Evolutionary conservation across 139 green algal species (phyloP), one percentile per base, ranked within the genome.

Genomic region (Ostreobium quekettii): DNA sequence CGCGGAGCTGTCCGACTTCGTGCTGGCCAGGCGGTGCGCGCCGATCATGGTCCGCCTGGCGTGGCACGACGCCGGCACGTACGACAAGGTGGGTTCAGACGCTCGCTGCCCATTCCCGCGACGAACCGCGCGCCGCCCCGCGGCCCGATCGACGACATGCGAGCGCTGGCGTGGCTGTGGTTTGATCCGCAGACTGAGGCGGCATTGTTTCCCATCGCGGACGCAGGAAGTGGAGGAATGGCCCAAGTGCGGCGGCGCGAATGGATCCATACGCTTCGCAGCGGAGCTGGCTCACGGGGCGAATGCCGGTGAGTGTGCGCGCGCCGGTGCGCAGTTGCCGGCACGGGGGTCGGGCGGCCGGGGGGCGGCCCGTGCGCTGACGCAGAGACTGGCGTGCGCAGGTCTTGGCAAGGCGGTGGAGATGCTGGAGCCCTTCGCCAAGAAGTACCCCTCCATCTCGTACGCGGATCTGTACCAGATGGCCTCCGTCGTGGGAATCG

Each of bases 231-330:
- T 83, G 11, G 26, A 58, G 1, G 74, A 85, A 1, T 92, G 70
- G 66, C 87, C 88, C 1, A 60, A 71, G 36, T 48, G 74, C 1
- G 91, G 90, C 19, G 91, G 91, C 33, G 88, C 91, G 31, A 95
- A 82, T 26, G 91, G 76, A 32, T 85, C 73, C 68, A 92, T 97
- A 64, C 80, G 92, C 6, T 97, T 96, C 74, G 83, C 88, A 28
- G 81, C 82, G 3, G 91, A 97, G 78, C 81, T 92, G 15, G 73
- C 56, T 35, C 90, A 97, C 65, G 87, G 64, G 1, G 79, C 80
- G 28, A 97, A 97, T 70, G 83, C 84, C 66, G 88, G 88, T 86
- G 60, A 28, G 61, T 31, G 32, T 53, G n/a, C n/a, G n/a, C n/a
- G 11, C 11, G 11, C 11, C 19, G 42, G 11, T 49, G 42, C 19